phyloP scores from a whole-genome alignment of 148 eudicot species.

The Nepenthes mirabilis region DNA sequence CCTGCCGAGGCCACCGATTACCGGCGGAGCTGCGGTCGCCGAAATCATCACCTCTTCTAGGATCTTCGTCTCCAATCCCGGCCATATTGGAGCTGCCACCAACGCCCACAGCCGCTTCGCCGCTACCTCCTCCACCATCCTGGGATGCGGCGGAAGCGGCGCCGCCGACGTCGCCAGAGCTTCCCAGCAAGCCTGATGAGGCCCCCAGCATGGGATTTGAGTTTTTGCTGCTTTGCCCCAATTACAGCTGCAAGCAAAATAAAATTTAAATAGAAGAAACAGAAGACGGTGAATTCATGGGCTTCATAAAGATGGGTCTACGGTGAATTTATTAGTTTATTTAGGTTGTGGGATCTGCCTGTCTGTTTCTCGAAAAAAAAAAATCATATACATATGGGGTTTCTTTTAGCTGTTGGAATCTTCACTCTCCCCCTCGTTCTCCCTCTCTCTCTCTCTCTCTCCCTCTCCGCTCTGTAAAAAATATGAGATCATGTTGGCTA shows the following conservation, averaged over 20 bases:
- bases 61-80: constrained; percentile 7
- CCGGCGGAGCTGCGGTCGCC: constrained; percentile 35
- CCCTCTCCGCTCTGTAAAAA: too few species aligned
- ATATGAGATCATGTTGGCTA: too few species aligned
- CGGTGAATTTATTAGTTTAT: constrained; percentile 35
- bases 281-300: constrained; percentile 64
- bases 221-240: neutral
- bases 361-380: constrained; percentile 23
- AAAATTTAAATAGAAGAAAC: neutral
- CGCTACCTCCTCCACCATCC: constrained; percentile 7
- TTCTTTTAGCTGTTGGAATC: constrained; percentile 31
- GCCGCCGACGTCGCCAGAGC: constrained; percentile 17
- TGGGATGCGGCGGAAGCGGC: constrained; percentile 4
- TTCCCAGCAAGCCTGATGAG: constrained; percentile 22
- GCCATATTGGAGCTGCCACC: constrained; percentile 10
- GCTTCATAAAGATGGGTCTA: constrained; percentile 53
- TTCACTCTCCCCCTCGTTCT: constrained; percentile 14
- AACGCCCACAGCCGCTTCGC: neutral
- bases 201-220: constrained; percentile 30
- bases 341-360: constrained; percentile 59
- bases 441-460: constrained; percentile 10
- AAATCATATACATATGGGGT: neutral
- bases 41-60: constrained; percentile 12
- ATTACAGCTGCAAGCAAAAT: constrained; percentile 21
- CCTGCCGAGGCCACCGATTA: constrained; percentile 94